Evolutionary conservation across 352 stramenopile species (phyloP).

Genomic region (Nothophytophthora sp.): DNA sequence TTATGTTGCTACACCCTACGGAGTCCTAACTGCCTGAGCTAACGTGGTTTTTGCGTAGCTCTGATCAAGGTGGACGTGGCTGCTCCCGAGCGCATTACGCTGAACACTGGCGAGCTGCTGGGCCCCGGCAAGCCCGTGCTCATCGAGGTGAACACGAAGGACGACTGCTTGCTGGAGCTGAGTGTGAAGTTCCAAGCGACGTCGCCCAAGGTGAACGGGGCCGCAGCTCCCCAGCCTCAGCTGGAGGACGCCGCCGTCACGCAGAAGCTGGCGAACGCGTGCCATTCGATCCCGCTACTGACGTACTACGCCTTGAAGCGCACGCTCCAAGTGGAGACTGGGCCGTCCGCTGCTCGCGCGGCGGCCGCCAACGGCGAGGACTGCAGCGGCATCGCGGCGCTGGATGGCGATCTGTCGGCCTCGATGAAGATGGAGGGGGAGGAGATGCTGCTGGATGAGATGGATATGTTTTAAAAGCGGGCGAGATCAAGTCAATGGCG

Average conservation of each 20-base stretch:
- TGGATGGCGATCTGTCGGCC: conserved; percentile 71
- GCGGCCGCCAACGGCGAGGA: conserved; percentile 42
- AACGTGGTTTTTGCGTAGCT: conserved; percentile 34
- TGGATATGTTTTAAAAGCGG: conserved; percentile 76
- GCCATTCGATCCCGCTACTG: conserved; percentile 79
- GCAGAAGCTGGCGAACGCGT: conserved; percentile 49
- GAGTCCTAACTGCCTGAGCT: background rate
- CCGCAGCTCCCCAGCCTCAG: conserved; percentile 17
- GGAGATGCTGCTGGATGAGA: conserved; percentile 85
- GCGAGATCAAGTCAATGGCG: no score
- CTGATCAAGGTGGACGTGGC: conserved; percentile 83
- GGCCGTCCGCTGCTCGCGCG: conserved; percentile 18
- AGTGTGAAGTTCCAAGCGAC: conserved; percentile 58
- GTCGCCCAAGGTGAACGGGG: conserved; percentile 17
- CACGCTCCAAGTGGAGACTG: conserved; percentile 44
- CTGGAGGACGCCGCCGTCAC: conserved; percentile 45
- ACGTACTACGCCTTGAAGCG: conserved; percentile 79
- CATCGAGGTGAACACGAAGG: conserved; percentile 66
- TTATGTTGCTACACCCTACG: no score
- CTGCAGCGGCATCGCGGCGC: conserved; percentile 73
- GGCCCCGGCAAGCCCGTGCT: conserved; percentile 59
- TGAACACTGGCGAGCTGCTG: conserved; percentile 71
- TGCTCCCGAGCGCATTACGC: conserved; percentile 72
- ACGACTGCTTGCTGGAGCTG: conserved; percentile 68
- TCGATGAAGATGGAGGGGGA: conserved; percentile 86